phyloP scores from a whole-genome alignment of 306 rosid genomes.

The Fagus crenata region DNA sequence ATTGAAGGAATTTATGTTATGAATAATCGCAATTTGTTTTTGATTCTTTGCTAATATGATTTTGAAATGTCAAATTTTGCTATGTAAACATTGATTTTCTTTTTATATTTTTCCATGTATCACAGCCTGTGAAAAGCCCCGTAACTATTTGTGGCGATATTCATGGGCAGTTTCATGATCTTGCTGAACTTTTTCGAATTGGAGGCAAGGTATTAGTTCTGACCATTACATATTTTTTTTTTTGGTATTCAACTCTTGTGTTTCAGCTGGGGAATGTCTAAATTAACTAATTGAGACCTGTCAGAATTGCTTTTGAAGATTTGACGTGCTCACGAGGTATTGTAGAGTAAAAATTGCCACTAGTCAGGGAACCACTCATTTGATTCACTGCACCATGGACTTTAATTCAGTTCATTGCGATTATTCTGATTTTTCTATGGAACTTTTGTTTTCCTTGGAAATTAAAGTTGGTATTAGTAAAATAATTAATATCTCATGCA shows the following conservation, averaged over 20 bases:
- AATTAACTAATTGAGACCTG: constrained; percentile 46
- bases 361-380: constrained; percentile 31
- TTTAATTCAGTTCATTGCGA: neutral
- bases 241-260: constrained; percentile 35
- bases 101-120: constrained; percentile 29
- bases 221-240: constrained; percentile 33
- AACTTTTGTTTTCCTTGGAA: neutral
- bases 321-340: constrained; percentile 40
- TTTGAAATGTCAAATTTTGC: constrained; percentile 14
- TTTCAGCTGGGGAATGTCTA: constrained; percentile 46
- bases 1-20: neutral
- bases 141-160: constrained; percentile 99
- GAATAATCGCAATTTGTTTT: neutral
- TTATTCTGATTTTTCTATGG: neutral
- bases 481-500: no score
- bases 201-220: constrained; percentile 93
- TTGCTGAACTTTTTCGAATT: constrained; percentile 96
- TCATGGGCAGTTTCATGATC: constrained; percentile 99
- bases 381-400: constrained; percentile 26
- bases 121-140: constrained; percentile 98
- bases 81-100: constrained; percentile 27
- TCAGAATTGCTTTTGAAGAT: constrained; percentile 37
- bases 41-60: constrained; percentile 5
- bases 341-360: constrained; percentile 34
- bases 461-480: no score